phyloP scores from a whole-genome alignment of 805 yeast species.

The Candida nemodendra region DNA sequence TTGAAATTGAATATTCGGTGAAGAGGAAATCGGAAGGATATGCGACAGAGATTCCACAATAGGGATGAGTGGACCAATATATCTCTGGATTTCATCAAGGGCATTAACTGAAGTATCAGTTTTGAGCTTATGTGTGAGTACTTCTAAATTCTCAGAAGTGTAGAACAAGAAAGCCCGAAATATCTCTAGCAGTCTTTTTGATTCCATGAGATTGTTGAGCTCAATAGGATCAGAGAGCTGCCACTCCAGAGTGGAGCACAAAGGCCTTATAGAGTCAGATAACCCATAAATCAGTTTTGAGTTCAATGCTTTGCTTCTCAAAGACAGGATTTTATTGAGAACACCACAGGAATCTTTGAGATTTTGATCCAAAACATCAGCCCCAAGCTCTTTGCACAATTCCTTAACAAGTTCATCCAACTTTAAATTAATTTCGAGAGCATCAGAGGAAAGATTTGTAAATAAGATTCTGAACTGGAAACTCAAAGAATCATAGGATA shows the following conservation, averaged over 20 bases:
- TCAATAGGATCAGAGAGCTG: slow-evolving; percentile 1
- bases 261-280: slow-evolving; percentile 4
- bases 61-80: slow-evolving; percentile 10
- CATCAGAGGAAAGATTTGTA: slow-evolving; percentile 10
- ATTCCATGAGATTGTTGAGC: slow-evolving; percentile 1
- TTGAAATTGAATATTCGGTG: slow-evolving; percentile 7
- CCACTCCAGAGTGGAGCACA: slow-evolving; percentile 8
- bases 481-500: slow-evolving; percentile 22
- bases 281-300: slow-evolving; percentile 5
- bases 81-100: slow-evolving; percentile 12
- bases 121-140: slow-evolving; percentile 9
- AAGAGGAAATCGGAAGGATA: background rate
- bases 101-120: slow-evolving; percentile 13
- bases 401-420: slow-evolving; percentile 21
- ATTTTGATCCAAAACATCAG: slow-evolving; percentile 5
- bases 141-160: slow-evolving; percentile 16
- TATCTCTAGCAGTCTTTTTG: slow-evolving; percentile 6
- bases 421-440: slow-evolving; percentile 17
- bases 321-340: slow-evolving; percentile 12
- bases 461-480: slow-evolving; percentile 21
- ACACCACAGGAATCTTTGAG: slow-evolving; percentile 5
- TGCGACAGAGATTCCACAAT: slow-evolving; percentile 9
- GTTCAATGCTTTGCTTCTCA: slow-evolving; percentile 6
- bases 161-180: slow-evolving; percentile 9
- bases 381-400: slow-evolving; percentile 5